These are phyloP conservation scores for Fusarium penzigii DNA, from an alignment of 2,329 filamentous ascomycete genomes.

Conservation along the genomic window DNA sequence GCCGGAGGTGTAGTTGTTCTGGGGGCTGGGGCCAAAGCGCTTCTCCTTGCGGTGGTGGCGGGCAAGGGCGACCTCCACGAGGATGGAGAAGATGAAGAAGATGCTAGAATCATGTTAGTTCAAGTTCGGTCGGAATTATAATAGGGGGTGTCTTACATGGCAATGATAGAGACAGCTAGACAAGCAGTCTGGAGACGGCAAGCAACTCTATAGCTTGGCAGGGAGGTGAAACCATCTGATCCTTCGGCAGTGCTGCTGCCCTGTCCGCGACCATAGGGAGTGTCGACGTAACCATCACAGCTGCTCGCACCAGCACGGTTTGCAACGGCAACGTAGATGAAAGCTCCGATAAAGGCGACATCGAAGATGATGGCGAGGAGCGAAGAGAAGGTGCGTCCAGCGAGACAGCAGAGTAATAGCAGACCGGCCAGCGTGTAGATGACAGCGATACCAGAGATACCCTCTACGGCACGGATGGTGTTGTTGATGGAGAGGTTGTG, in stretches of 20 bases:
- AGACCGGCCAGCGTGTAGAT: slow-evolving; percentile 75
- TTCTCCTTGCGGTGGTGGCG: slow-evolving; percentile 75
- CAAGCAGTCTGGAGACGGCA: slow-evolving; percentile 77
- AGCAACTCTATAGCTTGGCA: slow-evolving; percentile 52
- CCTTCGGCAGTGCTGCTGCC: slow-evolving; percentile 52
- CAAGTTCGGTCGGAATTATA: background rate
- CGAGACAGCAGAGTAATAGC: slow-evolving; percentile 76
- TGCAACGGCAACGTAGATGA: slow-evolving; percentile 79
- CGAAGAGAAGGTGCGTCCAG: slow-evolving; percentile 72
- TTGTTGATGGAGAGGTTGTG: slow-evolving; percentile 63
- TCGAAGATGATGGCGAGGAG: slow-evolving; percentile 75
- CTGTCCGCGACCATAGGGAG: slow-evolving; percentile 67
- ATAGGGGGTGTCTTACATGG: slow-evolving; percentile 54
- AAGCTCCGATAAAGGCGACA: slow-evolving; percentile 71
- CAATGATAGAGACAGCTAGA: slow-evolving; percentile 77
- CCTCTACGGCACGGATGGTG: slow-evolving; percentile 73
- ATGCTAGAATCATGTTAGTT: slow-evolving; percentile 45
- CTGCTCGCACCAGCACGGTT: slow-evolving; percentile 67
- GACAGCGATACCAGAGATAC: slow-evolving; percentile 72
- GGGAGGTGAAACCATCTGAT: slow-evolving; percentile 45
- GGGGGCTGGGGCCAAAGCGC: slow-evolving; percentile 58
- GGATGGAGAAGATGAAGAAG: slow-evolving; percentile 74
- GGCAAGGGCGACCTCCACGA: slow-evolving; percentile 67
- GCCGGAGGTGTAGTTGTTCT: slow-evolving; percentile 61
- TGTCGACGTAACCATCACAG: slow-evolving; percentile 64